Percentiles rank a stretch among this genome's conserved stretches.
phyloP scores from a whole-genome alignment of 2,329 filamentous ascomycete genomes.

The Ceratocystis ficicola region DNA sequence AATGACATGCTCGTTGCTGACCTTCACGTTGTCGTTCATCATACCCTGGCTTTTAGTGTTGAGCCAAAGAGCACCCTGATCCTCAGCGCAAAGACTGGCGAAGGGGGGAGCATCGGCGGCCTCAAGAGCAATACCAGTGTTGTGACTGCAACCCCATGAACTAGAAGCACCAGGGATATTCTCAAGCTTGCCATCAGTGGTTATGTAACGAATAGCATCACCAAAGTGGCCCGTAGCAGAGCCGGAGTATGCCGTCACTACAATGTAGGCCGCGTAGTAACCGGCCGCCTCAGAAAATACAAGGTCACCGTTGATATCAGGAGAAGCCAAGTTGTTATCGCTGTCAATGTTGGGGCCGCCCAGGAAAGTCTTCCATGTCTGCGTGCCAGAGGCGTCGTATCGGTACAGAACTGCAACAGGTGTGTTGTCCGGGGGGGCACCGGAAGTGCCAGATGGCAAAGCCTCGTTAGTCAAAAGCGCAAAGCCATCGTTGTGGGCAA shows the following conservation, averaged over 20 bases:
- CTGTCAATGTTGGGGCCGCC: slow-evolving; percentile 44
- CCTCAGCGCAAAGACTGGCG: slow-evolving; percentile 47
- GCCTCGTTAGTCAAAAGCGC: slow-evolving; percentile 49
- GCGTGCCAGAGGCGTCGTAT: slow-evolving; percentile 39
- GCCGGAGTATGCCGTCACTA: slow-evolving; percentile 47
- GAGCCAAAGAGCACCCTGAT: slow-evolving; percentile 52
- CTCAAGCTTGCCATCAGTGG: slow-evolving; percentile 40
- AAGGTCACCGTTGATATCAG: slow-evolving; percentile 51
- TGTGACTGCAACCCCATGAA: slow-evolving; percentile 51
- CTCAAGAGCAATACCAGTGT: slow-evolving; percentile 52
- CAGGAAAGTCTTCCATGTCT: slow-evolving; percentile 47
- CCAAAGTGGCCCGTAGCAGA: slow-evolving; percentile 45
- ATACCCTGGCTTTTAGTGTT: slow-evolving; percentile 49
- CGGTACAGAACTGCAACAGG: slow-evolving; percentile 49
- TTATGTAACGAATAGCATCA: slow-evolving; percentile 37
- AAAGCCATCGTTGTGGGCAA: slow-evolving; percentile 53
- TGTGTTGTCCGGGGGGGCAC: slow-evolving; percentile 27
- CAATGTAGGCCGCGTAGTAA: slow-evolving; percentile 50
- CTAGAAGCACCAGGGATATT: slow-evolving; percentile 42
- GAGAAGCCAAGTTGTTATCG: slow-evolving; percentile 38
- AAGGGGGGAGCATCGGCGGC: slow-evolving; percentile 46
- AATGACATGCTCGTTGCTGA: slow-evolving; percentile 50
- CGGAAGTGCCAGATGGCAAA: slow-evolving; percentile 38
- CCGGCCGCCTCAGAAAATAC: slow-evolving; percentile 45
- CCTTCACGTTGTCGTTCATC: slow-evolving; percentile 41